Evolutionary conservation across 805 yeast genomes (phyloP).

Genomic region (Candida palmyrensis): DNA sequence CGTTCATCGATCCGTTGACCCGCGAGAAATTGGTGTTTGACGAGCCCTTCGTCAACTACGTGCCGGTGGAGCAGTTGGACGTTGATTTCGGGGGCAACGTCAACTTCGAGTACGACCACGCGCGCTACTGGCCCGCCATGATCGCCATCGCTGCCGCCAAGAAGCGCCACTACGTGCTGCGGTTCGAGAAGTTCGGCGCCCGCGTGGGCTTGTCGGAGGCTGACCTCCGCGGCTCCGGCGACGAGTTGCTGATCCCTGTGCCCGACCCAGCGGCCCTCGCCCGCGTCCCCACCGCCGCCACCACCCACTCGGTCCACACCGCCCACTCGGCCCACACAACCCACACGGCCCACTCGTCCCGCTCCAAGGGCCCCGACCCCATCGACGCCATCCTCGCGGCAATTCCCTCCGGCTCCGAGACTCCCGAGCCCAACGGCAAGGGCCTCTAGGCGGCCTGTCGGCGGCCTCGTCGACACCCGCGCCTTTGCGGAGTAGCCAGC

Average conservation of each 20-base stretch:
- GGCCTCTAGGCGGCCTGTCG: too few species aligned
- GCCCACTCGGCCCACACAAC: too few species aligned
- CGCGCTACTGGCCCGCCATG: conserved; percentile 72
- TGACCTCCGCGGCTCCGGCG: conserved; percentile 55
- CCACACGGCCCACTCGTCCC: too few species aligned
- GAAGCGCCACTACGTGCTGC: conserved; percentile 56
- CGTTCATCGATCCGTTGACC: conserved; percentile 94
- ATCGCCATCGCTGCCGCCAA: conserved; percentile 54
- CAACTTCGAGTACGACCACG: conserved; percentile 80
- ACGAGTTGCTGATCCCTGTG: conserved; percentile 23
- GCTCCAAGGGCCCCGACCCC: too few species aligned
- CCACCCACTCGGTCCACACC: too few species aligned
- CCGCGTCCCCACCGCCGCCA: too few species aligned
- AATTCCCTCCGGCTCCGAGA: too few species aligned
- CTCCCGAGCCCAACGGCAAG: too few species aligned
- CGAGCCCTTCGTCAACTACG: conserved; percentile 80
- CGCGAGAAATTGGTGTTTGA: conserved; percentile 90
- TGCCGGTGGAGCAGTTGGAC: conserved; percentile 78
- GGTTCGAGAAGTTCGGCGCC: conserved; percentile 70
- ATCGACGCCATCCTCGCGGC: too few species aligned
- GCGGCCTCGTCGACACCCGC: too few species aligned
- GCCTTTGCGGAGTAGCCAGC: too few species aligned
- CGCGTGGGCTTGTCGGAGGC: conserved; percentile 71
- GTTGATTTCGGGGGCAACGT: conserved; percentile 79
- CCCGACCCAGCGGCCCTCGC: conserved; percentile 2